Conservation (phyloP, 176 grass and related monocot species). For the Oryza meridionalis region DNA sequence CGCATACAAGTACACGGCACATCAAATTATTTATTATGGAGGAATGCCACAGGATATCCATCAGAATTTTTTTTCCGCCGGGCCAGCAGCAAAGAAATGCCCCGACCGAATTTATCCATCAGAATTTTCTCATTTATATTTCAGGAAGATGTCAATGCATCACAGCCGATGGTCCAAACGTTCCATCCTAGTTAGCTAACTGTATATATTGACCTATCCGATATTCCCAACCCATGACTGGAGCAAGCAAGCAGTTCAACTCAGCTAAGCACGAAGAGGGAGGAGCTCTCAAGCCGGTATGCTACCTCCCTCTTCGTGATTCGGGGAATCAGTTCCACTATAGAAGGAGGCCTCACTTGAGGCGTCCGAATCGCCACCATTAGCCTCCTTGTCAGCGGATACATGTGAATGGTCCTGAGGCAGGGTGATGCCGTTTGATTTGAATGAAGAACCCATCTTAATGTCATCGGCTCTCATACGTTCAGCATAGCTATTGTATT, state of each 20-base stretch:
- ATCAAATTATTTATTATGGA: constrained; percentile 22
- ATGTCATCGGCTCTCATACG: constrained; percentile 68
- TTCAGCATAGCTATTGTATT: constrained; percentile 62
- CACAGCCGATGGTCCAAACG: constrained; percentile 24
- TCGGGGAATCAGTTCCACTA: constrained; percentile 47
- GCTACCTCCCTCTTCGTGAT: constrained; percentile 14
- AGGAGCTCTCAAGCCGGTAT: not conserved
- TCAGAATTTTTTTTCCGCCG: not conserved
- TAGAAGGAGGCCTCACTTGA: constrained; percentile 69
- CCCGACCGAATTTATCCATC: not conserved
- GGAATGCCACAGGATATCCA: constrained; percentile 5
- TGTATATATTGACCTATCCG: not conserved
- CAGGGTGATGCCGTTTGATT: constrained; percentile 3
- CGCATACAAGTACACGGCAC: not conserved
- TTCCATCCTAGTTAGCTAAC: constrained; percentile 8
- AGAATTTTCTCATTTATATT: constrained; percentile 18
- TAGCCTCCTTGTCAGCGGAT: constrained; percentile 26
- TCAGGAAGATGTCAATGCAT: constrained; percentile 1
- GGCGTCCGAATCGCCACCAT: constrained; percentile 36
- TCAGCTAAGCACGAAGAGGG: not conserved
- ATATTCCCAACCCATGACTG: not conserved
- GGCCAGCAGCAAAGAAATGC: too few relatives aligned
- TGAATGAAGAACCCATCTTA: constrained; percentile 50
- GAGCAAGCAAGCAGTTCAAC: not conserved
- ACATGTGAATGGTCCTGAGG: constrained; percentile 4